A percentile compares a stretch with the other conserved stretches of the same genome.
phyloP scores from a whole-genome alignment of 1,284 basidiomycete genomes.

The Microbotryum violaceum region DNA sequence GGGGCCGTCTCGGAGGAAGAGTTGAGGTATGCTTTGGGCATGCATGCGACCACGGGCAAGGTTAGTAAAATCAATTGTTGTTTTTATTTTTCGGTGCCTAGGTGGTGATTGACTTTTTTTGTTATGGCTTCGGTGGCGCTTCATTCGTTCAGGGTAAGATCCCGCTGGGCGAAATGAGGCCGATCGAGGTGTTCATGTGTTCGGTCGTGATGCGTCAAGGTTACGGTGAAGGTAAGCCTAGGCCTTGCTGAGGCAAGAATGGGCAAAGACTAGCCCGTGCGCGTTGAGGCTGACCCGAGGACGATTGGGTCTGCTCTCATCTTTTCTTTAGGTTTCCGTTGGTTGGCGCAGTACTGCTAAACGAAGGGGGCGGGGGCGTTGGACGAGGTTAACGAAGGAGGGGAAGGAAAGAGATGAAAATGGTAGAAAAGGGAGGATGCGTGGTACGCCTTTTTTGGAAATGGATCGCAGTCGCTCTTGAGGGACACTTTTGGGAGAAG shows the following conservation, averaged over 20 bases:
- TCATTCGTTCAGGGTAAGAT: conserved; percentile 70
- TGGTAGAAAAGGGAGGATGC: too few relatives aligned
- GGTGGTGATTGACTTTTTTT: too few relatives aligned
- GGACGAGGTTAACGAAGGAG: too few relatives aligned
- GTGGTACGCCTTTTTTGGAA: too few relatives aligned
- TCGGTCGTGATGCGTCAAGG: conserved; percentile 98
- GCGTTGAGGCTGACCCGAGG: conserved; percentile 1
- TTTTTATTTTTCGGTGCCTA: too few relatives aligned
- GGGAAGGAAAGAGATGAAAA: too few relatives aligned
- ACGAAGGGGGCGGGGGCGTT: not conserved
- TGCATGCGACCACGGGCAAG: conserved; percentile 99
- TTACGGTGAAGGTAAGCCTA: conserved; percentile 79
- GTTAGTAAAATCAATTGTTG: too few relatives aligned
- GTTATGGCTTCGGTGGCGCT: too few relatives aligned
- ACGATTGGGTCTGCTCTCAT: not conserved
- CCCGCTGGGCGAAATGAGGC: conserved; percentile 90
- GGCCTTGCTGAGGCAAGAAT: too few relatives aligned
- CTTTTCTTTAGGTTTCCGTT: conserved; percentile 67
- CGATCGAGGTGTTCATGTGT: conserved; percentile 99
- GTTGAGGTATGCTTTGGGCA: conserved; percentile 84
- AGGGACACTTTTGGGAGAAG: too few relatives aligned
- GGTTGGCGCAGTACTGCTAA: conserved; percentile 91
- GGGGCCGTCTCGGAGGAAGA: conserved; percentile 98
- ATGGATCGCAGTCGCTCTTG: too few relatives aligned
- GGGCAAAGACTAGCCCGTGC: too few relatives aligned